These are phyloP conservation scores for Aspergillus texensis DNA, from an alignment of 2,329 filamentous ascomycete species.

Conservation along the genomic window DNA sequence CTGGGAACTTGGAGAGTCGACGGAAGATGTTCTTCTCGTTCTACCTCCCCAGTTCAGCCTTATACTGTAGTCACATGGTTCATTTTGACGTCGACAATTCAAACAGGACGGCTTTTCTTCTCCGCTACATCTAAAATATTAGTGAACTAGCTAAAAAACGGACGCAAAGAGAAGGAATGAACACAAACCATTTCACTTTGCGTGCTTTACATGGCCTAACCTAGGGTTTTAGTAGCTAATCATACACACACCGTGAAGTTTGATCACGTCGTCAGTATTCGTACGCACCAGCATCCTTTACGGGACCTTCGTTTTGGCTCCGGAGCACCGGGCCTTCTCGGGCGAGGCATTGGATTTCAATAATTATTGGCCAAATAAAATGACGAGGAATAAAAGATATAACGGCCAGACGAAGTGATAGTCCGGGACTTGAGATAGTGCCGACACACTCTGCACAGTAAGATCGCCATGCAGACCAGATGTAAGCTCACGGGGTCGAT, in stretches of 20 bases:
- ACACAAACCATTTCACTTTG: slow-evolving; percentile 71
- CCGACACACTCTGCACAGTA: slow-evolving; percentile 22
- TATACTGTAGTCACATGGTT: slow-evolving; percentile 79
- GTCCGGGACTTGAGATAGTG: slow-evolving; percentile 25
- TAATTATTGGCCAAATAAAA: slow-evolving; percentile 19
- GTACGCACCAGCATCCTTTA: slow-evolving; percentile 67
- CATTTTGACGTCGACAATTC: slow-evolving; percentile 72
- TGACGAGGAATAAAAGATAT: slow-evolving; percentile 15
- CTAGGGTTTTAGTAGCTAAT: background rate
- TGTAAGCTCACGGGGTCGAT: slow-evolving; percentile 14
- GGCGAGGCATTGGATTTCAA: slow-evolving; percentile 59
- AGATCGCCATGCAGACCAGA: slow-evolving; percentile 30
- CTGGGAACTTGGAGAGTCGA: slow-evolving; percentile 36
- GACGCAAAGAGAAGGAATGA: background rate
- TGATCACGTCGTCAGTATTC: slow-evolving; percentile 12
- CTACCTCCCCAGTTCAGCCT: slow-evolving; percentile 80
- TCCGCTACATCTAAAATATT: slow-evolving; percentile 50
- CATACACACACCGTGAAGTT: background rate
- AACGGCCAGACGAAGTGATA: slow-evolving; percentile 21
- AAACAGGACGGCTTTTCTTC: slow-evolving; percentile 73
- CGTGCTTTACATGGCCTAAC: slow-evolving; percentile 75
- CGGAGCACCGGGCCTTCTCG: slow-evolving; percentile 64
- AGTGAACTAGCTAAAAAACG: slow-evolving; percentile 7
- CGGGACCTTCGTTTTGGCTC: slow-evolving; percentile 69
- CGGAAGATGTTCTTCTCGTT: slow-evolving; percentile 59